Percentiles rank a stretch among this genome's conserved stretches.
These are phyloP conservation scores for Penicillium sp. DNA, from an alignment of 2,329 filamentous ascomycete species.

Conservation along the genomic window DNA sequence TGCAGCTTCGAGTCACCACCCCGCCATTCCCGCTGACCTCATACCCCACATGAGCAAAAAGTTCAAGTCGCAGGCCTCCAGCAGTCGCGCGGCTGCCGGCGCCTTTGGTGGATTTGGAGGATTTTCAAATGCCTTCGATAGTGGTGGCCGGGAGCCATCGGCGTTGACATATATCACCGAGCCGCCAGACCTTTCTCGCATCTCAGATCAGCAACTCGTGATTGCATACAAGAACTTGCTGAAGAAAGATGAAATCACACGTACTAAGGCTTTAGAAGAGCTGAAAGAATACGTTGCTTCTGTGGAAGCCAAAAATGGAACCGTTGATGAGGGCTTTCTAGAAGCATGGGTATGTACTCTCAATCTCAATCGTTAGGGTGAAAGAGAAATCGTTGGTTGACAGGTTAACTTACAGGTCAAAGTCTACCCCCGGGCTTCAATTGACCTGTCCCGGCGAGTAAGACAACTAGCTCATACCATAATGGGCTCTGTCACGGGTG, in stretches of 20 bases:
- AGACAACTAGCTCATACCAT: slow-evolving; percentile 82
- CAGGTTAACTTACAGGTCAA: slow-evolving; percentile 63
- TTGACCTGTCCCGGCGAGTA: slow-evolving; percentile 85
- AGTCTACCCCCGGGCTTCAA: slow-evolving; percentile 84
- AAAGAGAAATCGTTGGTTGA: slow-evolving; percentile 13
- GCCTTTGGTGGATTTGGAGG: slow-evolving; percentile 53
- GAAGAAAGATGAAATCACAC: slow-evolving; percentile 93
- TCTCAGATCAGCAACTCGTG: slow-evolving; percentile 79
- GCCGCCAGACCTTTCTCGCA: slow-evolving; percentile 74
- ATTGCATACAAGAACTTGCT: slow-evolving; percentile 90
- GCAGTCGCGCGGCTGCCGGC: slow-evolving; percentile 60
- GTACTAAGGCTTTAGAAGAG: slow-evolving; percentile 87
- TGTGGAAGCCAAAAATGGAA: slow-evolving; percentile 58
- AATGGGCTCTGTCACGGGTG: slow-evolving; percentile 64
- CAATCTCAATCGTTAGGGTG: slow-evolving; percentile 8
- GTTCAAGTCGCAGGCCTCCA: slow-evolving; percentile 66
- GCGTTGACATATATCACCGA: slow-evolving; percentile 84
- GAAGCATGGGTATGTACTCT: slow-evolving; percentile 76
- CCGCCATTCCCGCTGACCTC: slow-evolving; percentile 31
- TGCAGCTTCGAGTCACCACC: slow-evolving; percentile 21
- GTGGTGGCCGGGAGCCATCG: slow-evolving; percentile 55
- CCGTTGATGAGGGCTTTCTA: slow-evolving; percentile 78
- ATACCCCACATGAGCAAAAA: slow-evolving; percentile 59
- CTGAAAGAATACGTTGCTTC: slow-evolving; percentile 67
- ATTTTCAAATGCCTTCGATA: slow-evolving; percentile 41